Evolutionary conservation across 345 rosid genomes (phyloP), one percentile per base, ranked within the genome.

Genomic region (Diplotaxis tenuifolia): DNA sequence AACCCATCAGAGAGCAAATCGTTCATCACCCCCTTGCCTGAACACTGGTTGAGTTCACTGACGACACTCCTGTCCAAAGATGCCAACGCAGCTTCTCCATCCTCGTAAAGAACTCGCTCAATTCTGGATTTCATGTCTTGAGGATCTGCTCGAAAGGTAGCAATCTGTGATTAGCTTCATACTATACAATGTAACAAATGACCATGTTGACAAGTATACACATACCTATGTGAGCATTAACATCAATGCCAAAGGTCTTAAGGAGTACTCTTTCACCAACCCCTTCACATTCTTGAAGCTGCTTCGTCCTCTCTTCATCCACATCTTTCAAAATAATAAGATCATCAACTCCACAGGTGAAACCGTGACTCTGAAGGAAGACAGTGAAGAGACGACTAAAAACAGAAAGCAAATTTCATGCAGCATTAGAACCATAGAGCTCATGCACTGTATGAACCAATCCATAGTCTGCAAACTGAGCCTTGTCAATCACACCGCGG

Each of bases 301-400:
- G 92, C 62, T 81, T 84, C 70, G 85, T 82, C 81, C 97, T 86
- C 82, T 74, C 82, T 71, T 65, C 75, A 65, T 95, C 99, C 70
- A 82, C 84, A 47, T 78, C 83, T 80, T 86, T 81, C 73, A 78
- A 65, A 67, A 94, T 79, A 76, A 94, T 82, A 71, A 94, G 95
- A 81, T 94, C 98, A 81, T 94, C 97, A 50, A 94, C 90, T 62
- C 98, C 98, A 82, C 98, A 94, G 0, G 98, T 94, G 80, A 94
- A 92, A 56, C 96, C 97, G 75, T 94, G 97, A 87, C 79, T 86
- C 97, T 92, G 86, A 80, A 94, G 88, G 76, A 77, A 91, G 77
- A 86, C 86, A 0, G 96, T 94, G 75, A 89, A 94, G 71, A 94
- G 82, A 67, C 97, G 93, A 82, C 98, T 94, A 58, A 94, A 80